Evolutionary conservation across 352 stramenopile genomes (phyloP).

Genomic region (Pythium inflatum): DNA sequence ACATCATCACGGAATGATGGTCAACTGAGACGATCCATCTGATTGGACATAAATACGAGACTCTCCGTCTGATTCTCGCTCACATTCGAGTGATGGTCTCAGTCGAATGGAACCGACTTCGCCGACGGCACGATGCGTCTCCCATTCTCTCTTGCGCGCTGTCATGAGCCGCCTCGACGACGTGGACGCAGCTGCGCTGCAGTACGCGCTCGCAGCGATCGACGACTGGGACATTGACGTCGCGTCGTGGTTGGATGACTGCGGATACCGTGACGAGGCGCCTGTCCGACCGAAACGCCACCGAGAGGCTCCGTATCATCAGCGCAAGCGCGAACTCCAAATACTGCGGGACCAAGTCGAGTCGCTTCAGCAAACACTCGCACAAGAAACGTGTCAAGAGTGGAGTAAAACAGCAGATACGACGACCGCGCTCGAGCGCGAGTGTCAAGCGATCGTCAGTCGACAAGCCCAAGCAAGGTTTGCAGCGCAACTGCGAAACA

Average conservation of each 20-base stretch:
- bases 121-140: too few species aligned
- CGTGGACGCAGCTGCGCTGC: neutral
- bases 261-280: too few species aligned
- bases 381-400: neutral
- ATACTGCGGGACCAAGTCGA: conserved; percentile 1
- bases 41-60: too few species aligned
- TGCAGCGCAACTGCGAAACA: neutral
- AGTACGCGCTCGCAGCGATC: conserved; percentile 3
- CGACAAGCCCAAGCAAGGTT: neutral
- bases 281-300: neutral
- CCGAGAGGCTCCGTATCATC: neutral
- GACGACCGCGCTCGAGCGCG: conserved; percentile 1
- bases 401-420: neutral
- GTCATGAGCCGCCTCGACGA: conserved; percentile 1
- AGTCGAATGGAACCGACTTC: too few species aligned
- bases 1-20: conserved; percentile 10
- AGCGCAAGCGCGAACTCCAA: neutral
- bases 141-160: too few species aligned
- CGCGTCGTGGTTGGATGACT: neutral
- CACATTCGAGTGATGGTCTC: too few species aligned
- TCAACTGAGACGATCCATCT: too few species aligned
- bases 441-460: conserved; percentile 1
- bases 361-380: neutral
- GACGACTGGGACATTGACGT: conserved; percentile 11
- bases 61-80: too few species aligned